Evolutionary conservation across 176 grass and related monocot species (phyloP).

Genomic region (Oryza longistaminata): DNA sequence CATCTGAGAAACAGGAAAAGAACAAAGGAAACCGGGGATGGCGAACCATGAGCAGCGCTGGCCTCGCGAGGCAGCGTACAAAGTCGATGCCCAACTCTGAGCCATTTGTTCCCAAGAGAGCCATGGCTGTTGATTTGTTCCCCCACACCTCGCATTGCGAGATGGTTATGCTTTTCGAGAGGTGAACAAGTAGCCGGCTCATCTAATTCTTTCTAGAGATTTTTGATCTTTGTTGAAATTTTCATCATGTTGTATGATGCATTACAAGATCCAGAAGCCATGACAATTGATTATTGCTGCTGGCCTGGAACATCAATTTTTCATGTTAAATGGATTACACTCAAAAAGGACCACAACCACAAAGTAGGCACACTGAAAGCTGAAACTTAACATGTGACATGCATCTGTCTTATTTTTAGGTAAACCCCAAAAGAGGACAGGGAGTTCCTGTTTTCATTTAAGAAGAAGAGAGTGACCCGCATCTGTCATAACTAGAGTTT

Average conservation of each 20-base stretch:
- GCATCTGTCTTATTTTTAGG: no score
- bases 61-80: slow-evolving; percentile 68
- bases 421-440: no score
- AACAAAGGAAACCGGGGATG: slow-evolving; percentile 76
- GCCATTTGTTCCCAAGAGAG: slow-evolving; percentile 76
- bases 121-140: slow-evolving; percentile 93
- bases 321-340: background rate
- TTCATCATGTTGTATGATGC: slow-evolving; percentile 10
- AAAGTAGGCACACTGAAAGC: background rate
- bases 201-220: background rate
- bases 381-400: background rate
- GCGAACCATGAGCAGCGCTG: slow-evolving; percentile 73
- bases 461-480: no score
- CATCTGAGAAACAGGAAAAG: slow-evolving; percentile 67
- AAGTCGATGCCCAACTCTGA: slow-evolving; percentile 94
- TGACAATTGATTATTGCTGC: background rate
- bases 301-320: background rate
- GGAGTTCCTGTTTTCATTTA: no score
- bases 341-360: background rate
- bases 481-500: background rate
- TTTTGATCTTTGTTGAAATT: slow-evolving; percentile 16
- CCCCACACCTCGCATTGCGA: slow-evolving; percentile 89
- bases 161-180: slow-evolving; percentile 95
- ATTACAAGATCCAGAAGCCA: background rate
- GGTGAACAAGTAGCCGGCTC: slow-evolving; percentile 34